Percentiles rank a stretch among this genome's conserved stretches.
These are phyloP conservation scores for Athelia sp. DNA, from an alignment of 1,284 basidiomycete species.

Conservation along the genomic window DNA sequence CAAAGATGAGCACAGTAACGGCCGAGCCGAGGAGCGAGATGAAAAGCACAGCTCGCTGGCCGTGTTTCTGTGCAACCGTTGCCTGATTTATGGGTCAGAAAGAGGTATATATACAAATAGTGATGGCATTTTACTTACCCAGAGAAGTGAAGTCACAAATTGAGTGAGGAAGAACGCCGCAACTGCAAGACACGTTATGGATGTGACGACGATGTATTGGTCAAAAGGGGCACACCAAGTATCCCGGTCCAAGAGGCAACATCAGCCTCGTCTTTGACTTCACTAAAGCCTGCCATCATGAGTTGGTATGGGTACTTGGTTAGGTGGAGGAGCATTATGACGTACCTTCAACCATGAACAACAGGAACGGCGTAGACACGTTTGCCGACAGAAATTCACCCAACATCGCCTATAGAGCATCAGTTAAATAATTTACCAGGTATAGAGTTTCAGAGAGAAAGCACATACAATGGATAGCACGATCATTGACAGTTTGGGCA, in stretches of 20 bases:
- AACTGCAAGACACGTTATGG: conserved; percentile 35
- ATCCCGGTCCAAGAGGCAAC: conserved; percentile 85
- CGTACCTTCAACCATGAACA: conserved; percentile 90
- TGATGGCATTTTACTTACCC: conserved; percentile 41
- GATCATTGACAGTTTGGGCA: conserved; percentile 85
- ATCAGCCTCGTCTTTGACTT: conserved; percentile 63
- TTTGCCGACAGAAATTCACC: conserved; percentile 92
- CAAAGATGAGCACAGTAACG: conserved; percentile 77
- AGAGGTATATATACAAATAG: conserved; percentile 3
- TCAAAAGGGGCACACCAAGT: conserved; percentile 43
- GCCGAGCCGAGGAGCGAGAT: conserved; percentile 83
- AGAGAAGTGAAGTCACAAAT: conserved; percentile 90
- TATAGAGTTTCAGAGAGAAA: conserved; percentile 5
- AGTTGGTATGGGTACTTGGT: neutral
- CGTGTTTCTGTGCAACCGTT: conserved; percentile 89
- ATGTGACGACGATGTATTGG: conserved; percentile 6
- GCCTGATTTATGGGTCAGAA: conserved; percentile 48
- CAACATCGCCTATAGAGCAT: conserved; percentile 67
- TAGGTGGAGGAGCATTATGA: neutral
- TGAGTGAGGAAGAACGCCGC: conserved; percentile 81
- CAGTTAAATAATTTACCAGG: neutral
- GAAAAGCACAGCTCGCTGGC: conserved; percentile 80
- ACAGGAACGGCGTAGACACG: conserved; percentile 82
- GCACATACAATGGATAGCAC: conserved; percentile 82
- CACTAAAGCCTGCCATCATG: conserved; percentile 54